A percentile compares a stretch with the other conserved stretches of the same genome.
These are phyloP conservation scores for Diaporthe humulicola DNA, from an alignment of 2,329 filamentous ascomycete species.

Conservation along the genomic window DNA sequence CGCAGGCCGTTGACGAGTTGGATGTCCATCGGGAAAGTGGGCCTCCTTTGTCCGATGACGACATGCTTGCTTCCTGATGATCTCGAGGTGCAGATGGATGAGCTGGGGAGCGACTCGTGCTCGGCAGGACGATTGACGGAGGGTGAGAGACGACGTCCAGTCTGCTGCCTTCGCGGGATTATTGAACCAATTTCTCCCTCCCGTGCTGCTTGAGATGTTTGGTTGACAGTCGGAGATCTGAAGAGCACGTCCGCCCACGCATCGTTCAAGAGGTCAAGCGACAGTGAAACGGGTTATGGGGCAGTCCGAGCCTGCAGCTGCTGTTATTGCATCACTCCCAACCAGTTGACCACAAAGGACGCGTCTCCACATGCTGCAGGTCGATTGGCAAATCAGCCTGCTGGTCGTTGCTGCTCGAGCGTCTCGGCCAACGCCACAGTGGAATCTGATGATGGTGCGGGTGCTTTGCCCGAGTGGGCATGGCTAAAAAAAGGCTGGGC, in stretches of 20 bases:
- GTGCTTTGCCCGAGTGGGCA: constrained; percentile 30
- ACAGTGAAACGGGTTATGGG: constrained; percentile 21
- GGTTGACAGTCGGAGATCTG: neutral
- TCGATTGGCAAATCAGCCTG: constrained; percentile 12
- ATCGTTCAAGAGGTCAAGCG: neutral
- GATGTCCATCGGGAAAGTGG: constrained; percentile 37
- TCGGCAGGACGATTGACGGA: neutral
- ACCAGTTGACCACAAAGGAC: neutral
- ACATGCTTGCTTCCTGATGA: constrained; percentile 28
- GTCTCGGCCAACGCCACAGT: constrained; percentile 31
- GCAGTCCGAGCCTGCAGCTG: constrained; percentile 1
- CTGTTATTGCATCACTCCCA: constrained; percentile 35
- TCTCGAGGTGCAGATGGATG: constrained; percentile 7
- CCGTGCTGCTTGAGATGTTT: neutral
- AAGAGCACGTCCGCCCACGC: neutral
- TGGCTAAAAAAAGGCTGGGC: constrained; percentile 26
- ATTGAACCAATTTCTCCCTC: neutral
- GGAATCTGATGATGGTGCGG: constrained; percentile 27
- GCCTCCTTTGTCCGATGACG: constrained; percentile 35
- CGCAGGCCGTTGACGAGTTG: constrained; percentile 31
- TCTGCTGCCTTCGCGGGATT: neutral
- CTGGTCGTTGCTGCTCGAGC: constrained; percentile 11
- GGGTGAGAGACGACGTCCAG: neutral
- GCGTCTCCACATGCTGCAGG: constrained; percentile 8
- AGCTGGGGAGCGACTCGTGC: neutral